Base-by-base conservation (phyloP, 257 asterid genomes). In the Solanum piurae region DNA sequence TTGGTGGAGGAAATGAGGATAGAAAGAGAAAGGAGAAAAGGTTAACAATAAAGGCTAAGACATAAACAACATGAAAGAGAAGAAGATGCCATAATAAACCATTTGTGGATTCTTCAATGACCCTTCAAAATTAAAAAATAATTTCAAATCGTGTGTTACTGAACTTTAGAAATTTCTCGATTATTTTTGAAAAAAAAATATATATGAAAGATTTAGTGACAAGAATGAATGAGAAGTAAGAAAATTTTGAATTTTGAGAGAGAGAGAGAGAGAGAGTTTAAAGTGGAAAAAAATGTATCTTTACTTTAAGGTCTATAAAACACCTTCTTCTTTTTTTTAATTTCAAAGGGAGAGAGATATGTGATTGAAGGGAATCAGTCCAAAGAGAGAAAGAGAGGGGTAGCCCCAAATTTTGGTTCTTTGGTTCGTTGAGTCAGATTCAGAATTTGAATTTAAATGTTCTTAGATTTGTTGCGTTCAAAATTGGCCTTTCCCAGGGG, bases 61-160 rank as follows among this genome's bases (percentile, higher is more conserved):
- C 91, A 88, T 27, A 76, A 91, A 89, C 87, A 66, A 83, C 80
- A 87, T 90, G 92, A 87, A 86, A 40, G 38, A 40, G 55, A 42
- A 76, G 89, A 87, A 33, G 86, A 86, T 86, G 83, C 69, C 86
- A 75, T 87, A 5, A 75, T 85, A 12, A 83, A 72, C 52, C 55
- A 89, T 58, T 18, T 88, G 88, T 77, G 90, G 87, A 86, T 83
- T 76, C 87, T 88, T 87, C 87, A 88, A 88, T 84, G 74, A 73
- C 37, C 80, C 38, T 79, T 79, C 23, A 40, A 76, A 79, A 84
- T 34, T 75, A 40, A 88, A 42, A 76, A 76, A n/a, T 25, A 38
- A 25, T 76, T n/a, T 38, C 23, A 4, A n/a, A n/a, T n/a, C 0
- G 34, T 75, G 58, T 13, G 0, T n/a, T 13, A 75, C 2, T n/a